Base-by-base conservation (phyloP, 106 monocot species). In the Ottelia alismoides region DNA sequence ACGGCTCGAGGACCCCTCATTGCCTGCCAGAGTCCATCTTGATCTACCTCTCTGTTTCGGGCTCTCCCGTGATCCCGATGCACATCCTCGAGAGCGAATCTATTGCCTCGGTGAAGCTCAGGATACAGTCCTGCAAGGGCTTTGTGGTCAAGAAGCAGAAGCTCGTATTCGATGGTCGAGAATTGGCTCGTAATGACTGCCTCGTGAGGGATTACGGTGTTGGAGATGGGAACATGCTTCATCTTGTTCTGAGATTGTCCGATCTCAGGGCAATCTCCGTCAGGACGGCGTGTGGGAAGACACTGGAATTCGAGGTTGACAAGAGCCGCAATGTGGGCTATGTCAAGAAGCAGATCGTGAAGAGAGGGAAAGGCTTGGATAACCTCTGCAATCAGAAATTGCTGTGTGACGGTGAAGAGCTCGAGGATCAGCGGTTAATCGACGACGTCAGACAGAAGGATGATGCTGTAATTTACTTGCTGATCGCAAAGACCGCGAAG, bases 51-150 rank as follows among this genome's bases (percentile, higher is more conserved):
- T 65, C 80, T 4, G 57, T 84, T 16, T 19, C 60, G 2, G 80
- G 76, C 0, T 73, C 68, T 7, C 50, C 77, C 0, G 50, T 66
- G 52, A 69, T 84, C 56, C 84, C 84, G 2, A 51, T 90, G 61
- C 48, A 63, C 22, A 70, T 90, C 5, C 60, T 78, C 19, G 84
- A 76, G 46, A 77, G 72, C 11, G 89, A 90, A 22, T 90, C 84
- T 1, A 84, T 90, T 19, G 74, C 84, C 10, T 80, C 80, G 16
- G 72, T 90, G 55, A 84, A 90, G 74, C 84, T 90, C 30, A 66
- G 74, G 29, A 80, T 90, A 53, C 89, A 90, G 66, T 55, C 29
- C 25, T 75, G 35, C 63, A 90, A 78, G 48, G 89, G 89, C 14
- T 80, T 80, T 47, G 64, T 78, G 2, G 74, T 74, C 20, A 90